Evolutionary conservation across 2,329 filamentous ascomycete genomes (phyloP), one percentile per base, ranked within the genome.

Genomic region (Alternaria triticina): DNA sequence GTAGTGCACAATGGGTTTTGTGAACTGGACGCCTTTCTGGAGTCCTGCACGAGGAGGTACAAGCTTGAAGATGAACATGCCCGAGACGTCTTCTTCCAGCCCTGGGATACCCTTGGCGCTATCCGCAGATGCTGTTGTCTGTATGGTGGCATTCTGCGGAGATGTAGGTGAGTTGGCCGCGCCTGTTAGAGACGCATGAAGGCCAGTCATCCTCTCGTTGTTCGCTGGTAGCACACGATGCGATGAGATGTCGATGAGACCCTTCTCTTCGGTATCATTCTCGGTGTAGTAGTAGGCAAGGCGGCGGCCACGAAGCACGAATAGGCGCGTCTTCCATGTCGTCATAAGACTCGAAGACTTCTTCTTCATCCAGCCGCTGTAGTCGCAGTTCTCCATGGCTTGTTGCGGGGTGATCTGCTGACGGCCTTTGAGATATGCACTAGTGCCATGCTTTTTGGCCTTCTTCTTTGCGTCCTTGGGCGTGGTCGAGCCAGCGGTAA

Each of bases 361-460:
- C 86, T 99, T 99, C 85, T 96, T 98, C 96, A 99, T 99, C 96
- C 96, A 99, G 1, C 96, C 96, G 74, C 91, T 95, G 79, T 97
- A 98, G 76, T 99, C 95, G 59, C 93, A 95, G 65, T 89, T 89
- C 65, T 89, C 83, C 80, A 97, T 96, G 64, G 95, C 94, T 76
- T 97, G 93, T 59, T 89, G 85, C 0, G 96, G 96, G 0, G 88
- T 83, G 64, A 95, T 91, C 80, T 94, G 94, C 71, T 92, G 87
- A 44, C 98, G 83, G 0, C 96, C 96, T 28, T 92, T 90, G 17
- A 90, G 92, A 80, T 98, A 99, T 1, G 96, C 96, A 74, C 94
- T 97, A 0, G 96, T 99, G 61, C 93, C 90, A 78, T 98, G 96
- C 83, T 99, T 99, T 55, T 89, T 88, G 81, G 95, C 94, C 65